Base-by-base conservation (phyloP, 2,329 filamentous ascomycete species). In the Stagonosporopsis rhizophila region DNA sequence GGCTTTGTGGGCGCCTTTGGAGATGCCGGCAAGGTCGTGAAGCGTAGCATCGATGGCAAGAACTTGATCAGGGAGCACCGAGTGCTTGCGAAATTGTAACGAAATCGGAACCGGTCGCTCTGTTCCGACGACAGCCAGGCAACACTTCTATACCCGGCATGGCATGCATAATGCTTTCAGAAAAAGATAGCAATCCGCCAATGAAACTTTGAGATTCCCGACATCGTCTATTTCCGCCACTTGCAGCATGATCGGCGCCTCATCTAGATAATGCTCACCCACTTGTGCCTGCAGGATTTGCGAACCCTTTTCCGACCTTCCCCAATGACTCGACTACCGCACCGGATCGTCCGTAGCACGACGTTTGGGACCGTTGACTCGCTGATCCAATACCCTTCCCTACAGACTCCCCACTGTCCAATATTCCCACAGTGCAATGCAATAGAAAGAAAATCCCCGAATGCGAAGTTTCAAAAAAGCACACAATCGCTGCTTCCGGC, bases 11-110 rank as follows among this genome's bases (percentile, higher is more conserved):
- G 27, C 20, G n/a, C 44, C 9, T 27, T 40, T 11, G 17, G 20
- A 9, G 40, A 30, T 2, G 8, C 35, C 28, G 35, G 22, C 11
- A 41, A n/a, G 37, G n/a, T 40, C 4, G 39, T 53, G 27, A 35
- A 45, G 9, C 44, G 44, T 17, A 42, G 49, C 15, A 8, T 32
- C 9, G 44, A 53, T 15, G 40, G 39, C 19, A 52, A 14, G 20
- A 58, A 45, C 17, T 15, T 53, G 2, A 28, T 35, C 7, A 35
- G 40, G 19, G 44, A 58, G 44, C 45, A 58, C 8, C 15, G 46
- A 3, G 9, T 58, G 4, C 12, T 38, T 15, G 44, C 44, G n/a
- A 48, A 30, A 35, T 8, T 53, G 17, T 49, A 17, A 34, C 11
- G 7, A 20, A 17, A 20, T 4, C 8, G 19, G 35, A 11, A 19